A percentile compares a stretch with the other conserved stretches of the same genome.
Conservation (phyloP, 1,139 yeast genomes). For the Candida anutae region DNA sequence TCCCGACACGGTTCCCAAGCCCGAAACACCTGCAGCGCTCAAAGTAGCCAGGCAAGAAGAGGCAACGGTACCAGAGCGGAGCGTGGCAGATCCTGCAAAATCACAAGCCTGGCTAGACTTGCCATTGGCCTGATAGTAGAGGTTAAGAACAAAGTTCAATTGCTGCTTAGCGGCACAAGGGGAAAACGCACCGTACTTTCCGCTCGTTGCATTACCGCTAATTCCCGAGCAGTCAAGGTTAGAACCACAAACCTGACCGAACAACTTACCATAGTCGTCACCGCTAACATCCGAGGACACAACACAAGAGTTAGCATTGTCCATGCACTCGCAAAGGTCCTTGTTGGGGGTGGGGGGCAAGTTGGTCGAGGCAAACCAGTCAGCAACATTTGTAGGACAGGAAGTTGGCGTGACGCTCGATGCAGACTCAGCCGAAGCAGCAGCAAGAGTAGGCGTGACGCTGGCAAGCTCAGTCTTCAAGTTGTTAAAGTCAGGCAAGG, state of each 20-base stretch:
- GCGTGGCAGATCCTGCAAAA: conserved; percentile 42
- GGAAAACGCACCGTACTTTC: conserved; percentile 19
- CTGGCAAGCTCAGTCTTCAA: conserved; percentile 42
- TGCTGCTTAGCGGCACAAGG: conserved; percentile 42
- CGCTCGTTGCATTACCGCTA: conserved; percentile 46
- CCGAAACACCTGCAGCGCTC: conserved; percentile 17
- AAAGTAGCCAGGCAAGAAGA: conserved; percentile 14
- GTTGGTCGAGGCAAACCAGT: conserved; percentile 19
- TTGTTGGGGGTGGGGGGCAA: conserved; percentile 69
- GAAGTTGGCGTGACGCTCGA: conserved; percentile 11
- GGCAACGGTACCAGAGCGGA: conserved; percentile 12
- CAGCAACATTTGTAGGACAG: conserved; percentile 35
- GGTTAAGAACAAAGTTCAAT: conserved; percentile 55
- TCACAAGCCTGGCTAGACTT: conserved; percentile 47
- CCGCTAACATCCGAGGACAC: conserved; percentile 10
- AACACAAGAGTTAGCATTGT: conserved; percentile 11
- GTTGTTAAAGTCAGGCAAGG: conserved; percentile 49
- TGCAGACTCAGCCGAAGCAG: conserved; percentile 9
- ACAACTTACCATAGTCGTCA: conserved; percentile 42
- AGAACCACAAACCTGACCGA: conserved; percentile 45
- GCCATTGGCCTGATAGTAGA: conserved; percentile 46
- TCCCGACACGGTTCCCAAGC: conserved; percentile 13
- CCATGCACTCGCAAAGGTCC: conserved; percentile 46
- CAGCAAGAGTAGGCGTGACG: conserved; percentile 25
- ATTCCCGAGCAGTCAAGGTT: conserved; percentile 46